These are phyloP conservation scores for Plasmopara viticola DNA, from an alignment of 352 stramenopile species.

Conservation along the genomic window DNA sequence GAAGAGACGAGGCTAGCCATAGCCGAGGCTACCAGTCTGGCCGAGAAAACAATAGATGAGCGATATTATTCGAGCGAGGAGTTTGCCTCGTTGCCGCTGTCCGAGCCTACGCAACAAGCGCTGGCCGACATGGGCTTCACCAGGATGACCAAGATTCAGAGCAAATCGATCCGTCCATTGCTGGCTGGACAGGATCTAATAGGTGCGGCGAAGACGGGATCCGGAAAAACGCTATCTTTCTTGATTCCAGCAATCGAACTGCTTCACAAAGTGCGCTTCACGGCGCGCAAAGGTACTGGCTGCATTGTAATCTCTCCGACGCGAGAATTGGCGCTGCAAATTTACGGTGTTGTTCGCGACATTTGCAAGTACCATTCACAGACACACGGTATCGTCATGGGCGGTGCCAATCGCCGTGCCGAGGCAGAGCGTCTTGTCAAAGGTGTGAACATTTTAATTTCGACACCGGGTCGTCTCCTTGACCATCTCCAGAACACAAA, in stretches of 20 bases:
- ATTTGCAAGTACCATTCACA: constrained; percentile 93
- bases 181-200: constrained; percentile 96
- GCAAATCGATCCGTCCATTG: constrained; percentile 93
- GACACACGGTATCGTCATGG: constrained; percentile 97
- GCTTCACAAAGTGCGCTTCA: constrained; percentile 95
- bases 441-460: constrained; percentile 97
- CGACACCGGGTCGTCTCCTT: constrained; percentile 95
- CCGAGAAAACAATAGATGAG: constrained; percentile 47
- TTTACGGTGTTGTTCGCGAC: constrained; percentile 97
- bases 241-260: constrained; percentile 97
- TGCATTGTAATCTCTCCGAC: constrained; percentile 98
- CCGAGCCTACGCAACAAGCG: constrained; percentile 84
- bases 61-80: constrained; percentile 85
- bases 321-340: constrained; percentile 97
- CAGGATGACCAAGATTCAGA: constrained; percentile 97
- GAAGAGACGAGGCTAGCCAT: constrained; percentile 60
- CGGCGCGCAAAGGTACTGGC: constrained; percentile 93
- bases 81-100: constrained; percentile 90
- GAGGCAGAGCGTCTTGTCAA: constrained; percentile 93
- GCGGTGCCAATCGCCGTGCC: constrained; percentile 94
- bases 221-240: constrained; percentile 98
- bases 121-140: constrained; percentile 89
- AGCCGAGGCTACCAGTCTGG: constrained; percentile 30
- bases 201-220: constrained; percentile 96
- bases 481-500: constrained; percentile 98